Evolutionary conservation across 2,329 filamentous ascomycete genomes (phyloP), one percentile per base, ranked within the genome.

Genomic region (Lecanicillium sp.): DNA sequence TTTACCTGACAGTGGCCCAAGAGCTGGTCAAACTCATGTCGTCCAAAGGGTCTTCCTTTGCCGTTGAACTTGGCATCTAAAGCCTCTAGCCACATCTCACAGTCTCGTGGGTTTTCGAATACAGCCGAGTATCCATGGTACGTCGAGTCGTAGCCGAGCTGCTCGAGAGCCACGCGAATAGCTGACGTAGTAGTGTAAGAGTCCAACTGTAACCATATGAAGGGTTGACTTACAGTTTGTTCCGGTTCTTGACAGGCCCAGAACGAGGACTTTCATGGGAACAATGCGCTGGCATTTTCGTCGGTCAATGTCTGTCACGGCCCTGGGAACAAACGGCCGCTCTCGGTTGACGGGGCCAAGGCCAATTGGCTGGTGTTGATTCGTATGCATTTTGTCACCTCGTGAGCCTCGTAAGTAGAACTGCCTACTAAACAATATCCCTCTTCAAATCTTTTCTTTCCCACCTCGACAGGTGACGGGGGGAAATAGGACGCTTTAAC

Each of bases 71-170:
- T 38, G 5, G 36, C 36, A 5, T 14, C 20, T 5, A 32, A 13
- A n/a, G 15, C 12, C 9, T 37, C 27, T 15, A 30, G 20, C 36
- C 36, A 38, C n/a, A 27, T 12, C 28, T 38, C 31, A 29, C 36
- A 38, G 18, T 38, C 36, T 14, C 16, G 22, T 3, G 12, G 13
- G 18, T 32, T 18, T 4, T 18, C 7, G 16, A 20, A 25, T 12
- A 33, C 28, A n/a, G 36, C 36, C n/a, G 30, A 28, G 19, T 31
- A 32, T 4, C 27, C 31, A 19, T 38, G 29, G 13, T 38, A 38
- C 11, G 36, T 15, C n/a, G 30, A 29, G n/a, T 22, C 9, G 28
- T 14, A 32, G 16, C 36, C 36, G 9, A 38, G 29, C 9, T 17
- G 18, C 13, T 20, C 3, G 11, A 38, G 36, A 13, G 27, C 25